A percentile compares a stretch with the other conserved stretches of the same genome.
phyloP scores from a whole-genome alignment of 2,329 filamentous ascomycete species.

The Kalmusia sp. region DNA sequence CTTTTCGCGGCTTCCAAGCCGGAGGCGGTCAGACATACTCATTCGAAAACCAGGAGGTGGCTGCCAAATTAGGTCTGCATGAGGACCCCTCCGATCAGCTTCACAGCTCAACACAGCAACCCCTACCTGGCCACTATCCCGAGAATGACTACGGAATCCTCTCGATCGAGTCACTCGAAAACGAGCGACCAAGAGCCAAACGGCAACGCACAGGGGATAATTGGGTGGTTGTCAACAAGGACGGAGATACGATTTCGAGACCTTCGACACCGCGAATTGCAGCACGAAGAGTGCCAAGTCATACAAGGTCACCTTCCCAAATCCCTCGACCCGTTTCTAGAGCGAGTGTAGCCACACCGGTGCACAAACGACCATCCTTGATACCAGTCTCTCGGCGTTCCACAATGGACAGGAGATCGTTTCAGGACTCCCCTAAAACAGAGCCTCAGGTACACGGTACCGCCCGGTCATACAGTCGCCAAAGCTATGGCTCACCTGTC shows the following conservation, averaged over 20 bases:
- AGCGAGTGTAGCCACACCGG: conserved; percentile 23
- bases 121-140: conserved; percentile 63
- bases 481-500: conserved; percentile 41
- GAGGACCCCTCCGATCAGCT: conserved; percentile 23
- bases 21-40: conserved; percentile 79
- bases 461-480: conserved; percentile 35
- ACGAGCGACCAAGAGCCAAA: conserved; percentile 55
- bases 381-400: conserved; percentile 53
- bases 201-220: conserved; percentile 56
- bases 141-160: conserved; percentile 55
- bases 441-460: conserved; percentile 18
- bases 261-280: conserved; percentile 50
- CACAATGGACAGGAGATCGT: conserved; percentile 29
- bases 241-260: conserved; percentile 63
- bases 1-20: conserved; percentile 85
- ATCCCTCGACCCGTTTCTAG: conserved; percentile 43
- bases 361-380: conserved; percentile 46
- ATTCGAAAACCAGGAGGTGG: conserved; percentile 51
- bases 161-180: conserved; percentile 53
- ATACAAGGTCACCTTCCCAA: conserved; percentile 38
- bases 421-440: conserved; percentile 23
- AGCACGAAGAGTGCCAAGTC: conserved; percentile 36
- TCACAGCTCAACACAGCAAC: conserved; percentile 34
- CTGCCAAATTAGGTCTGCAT: conserved; percentile 29
- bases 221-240: conserved; percentile 56